phyloP scores from a whole-genome alignment of 1,139 yeast species.

The Sugiyamaella neomexicana region DNA sequence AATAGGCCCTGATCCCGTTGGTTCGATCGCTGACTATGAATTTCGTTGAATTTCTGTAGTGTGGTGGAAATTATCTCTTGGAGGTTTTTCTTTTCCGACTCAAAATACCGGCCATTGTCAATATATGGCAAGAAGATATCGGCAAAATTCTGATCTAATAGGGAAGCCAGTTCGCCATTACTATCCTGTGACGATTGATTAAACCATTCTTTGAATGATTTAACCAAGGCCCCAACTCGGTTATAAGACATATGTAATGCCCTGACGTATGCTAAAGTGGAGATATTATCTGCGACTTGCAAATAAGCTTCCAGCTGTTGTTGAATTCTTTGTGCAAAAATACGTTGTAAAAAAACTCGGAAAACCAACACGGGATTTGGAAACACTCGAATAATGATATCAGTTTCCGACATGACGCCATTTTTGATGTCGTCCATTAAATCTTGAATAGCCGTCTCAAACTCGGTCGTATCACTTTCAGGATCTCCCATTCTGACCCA shows the following conservation, averaged over 20 bases:
- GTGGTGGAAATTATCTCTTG: constrained; percentile 56
- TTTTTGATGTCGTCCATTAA: constrained; percentile 46
- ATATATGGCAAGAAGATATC: constrained; percentile 74
- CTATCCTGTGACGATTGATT: constrained; percentile 41
- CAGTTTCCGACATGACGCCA: constrained; percentile 66
- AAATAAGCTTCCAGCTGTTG: constrained; percentile 64
- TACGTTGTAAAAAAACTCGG: constrained; percentile 68
- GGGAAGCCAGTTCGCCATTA: constrained; percentile 51
- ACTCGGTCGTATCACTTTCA: constrained; percentile 42
- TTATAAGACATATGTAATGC: constrained; percentile 66
- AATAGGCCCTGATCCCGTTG: constrained; percentile 32
- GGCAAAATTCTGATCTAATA: constrained; percentile 69
- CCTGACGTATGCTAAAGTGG: constrained; percentile 76
- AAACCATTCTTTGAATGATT: constrained; percentile 62
- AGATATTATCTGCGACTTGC: constrained; percentile 61
- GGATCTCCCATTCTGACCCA: constrained; percentile 55
- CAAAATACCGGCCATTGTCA: constrained; percentile 68
- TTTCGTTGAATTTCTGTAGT: constrained; percentile 30
- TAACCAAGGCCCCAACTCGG: constrained; percentile 61
- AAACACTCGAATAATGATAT: constrained; percentile 72
- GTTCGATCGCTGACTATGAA: constrained; percentile 28
- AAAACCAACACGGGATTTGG: constrained; percentile 66
- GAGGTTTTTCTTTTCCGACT: constrained; percentile 68
- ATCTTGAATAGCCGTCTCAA: constrained; percentile 44
- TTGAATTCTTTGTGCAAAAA: constrained; percentile 73